These are phyloP conservation scores for Fusarium xylarioides DNA, from an alignment of 2,329 filamentous ascomycete genomes.

Conservation along the genomic window DNA sequence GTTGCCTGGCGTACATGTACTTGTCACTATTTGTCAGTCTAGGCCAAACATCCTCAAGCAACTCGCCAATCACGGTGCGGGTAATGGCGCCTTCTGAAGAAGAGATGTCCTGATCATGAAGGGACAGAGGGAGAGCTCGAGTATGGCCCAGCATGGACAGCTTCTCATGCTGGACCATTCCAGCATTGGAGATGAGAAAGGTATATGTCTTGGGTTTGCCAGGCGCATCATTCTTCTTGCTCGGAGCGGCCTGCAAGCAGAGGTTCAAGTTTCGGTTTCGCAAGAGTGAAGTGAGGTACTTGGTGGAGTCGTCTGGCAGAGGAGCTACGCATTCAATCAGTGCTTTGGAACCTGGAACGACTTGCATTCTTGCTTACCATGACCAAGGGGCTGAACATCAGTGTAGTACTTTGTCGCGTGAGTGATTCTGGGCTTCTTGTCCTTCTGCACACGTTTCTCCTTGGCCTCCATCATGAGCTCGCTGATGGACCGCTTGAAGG, in stretches of 20 bases:
- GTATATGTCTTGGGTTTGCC: constrained; percentile 7
- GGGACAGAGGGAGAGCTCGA: constrained; percentile 21
- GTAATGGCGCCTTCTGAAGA: constrained; percentile 5
- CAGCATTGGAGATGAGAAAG: constrained; percentile 34
- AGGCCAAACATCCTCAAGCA: constrained; percentile 45
- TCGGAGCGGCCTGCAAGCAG: constrained; percentile 1
- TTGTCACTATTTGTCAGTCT: constrained; percentile 35
- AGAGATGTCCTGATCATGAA: constrained; percentile 3
- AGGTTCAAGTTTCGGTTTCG: constrained; percentile 23
- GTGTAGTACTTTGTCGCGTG: neutral
- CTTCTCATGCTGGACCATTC: constrained; percentile 28
- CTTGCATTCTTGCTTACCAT: constrained; percentile 5
- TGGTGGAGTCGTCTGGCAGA: constrained; percentile 14
- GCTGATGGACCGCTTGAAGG: constrained; percentile 15
- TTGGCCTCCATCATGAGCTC: neutral
- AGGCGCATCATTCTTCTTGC: neutral
- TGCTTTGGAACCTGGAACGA: neutral
- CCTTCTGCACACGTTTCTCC: neutral
- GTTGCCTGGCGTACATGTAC: constrained; percentile 36
- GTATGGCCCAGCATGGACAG: constrained; percentile 18
- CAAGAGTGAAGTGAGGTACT: constrained; percentile 31
- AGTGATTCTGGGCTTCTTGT: neutral
- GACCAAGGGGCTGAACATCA: constrained; percentile 27
- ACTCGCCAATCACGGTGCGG: constrained; percentile 31
- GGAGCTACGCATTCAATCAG: constrained; percentile 24